Evolutionary conservation across 192 early-diverging fungal species (phyloP), one percentile per base, ranked within the genome.

Genomic region (Gamsiella multidivaricata): DNA sequence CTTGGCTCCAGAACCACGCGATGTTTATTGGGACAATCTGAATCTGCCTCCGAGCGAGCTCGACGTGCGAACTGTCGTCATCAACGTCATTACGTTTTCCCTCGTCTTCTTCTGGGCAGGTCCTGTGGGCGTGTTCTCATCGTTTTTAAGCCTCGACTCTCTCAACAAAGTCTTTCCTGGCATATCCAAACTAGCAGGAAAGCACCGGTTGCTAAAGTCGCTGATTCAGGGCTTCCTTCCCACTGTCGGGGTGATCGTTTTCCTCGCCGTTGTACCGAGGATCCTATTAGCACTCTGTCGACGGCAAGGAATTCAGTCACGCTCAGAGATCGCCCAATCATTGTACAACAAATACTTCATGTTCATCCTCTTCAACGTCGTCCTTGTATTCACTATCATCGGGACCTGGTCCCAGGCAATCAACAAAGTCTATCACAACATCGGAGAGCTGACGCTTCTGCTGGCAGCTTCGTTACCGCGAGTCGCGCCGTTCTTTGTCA

Each of bases 401-500:
- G 87, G 89, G 37, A 89, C 94, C 5, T 79, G 90, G 33, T 88
- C 87, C 65, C 88, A 88, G 59, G 82, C 90, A 26, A 50, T 91
- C n/a, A 79, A 84, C 42, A 85, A 92, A 25, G 89, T 93, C 7
- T 74, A 91, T 31, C 86, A 91, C 32, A 81, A 88, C 53, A 82
- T 90, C 1, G 85, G 84, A 11, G 83, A 88, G 17, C 79, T 93
- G 1, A 83, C 90, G 53, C 72, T 87, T 41, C 83, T 83, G 22
- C 73, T 95, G 46, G 94, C 94, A 6, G 82, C 79, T 0, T 90
- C 82, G 7, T 79, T 94, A 20, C 91, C 91, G 0, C 70, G 87
- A 3, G 89, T 92, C 26, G 87, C 92, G 37, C 92, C 92, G 22
- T 93, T 93, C 70, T 95, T 94, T 79, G 85, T 93, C 39, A 92